Evolutionary conservation across 2,329 filamentous ascomycete genomes (phyloP).

Genomic region (Aspergillus calidoustus): DNA sequence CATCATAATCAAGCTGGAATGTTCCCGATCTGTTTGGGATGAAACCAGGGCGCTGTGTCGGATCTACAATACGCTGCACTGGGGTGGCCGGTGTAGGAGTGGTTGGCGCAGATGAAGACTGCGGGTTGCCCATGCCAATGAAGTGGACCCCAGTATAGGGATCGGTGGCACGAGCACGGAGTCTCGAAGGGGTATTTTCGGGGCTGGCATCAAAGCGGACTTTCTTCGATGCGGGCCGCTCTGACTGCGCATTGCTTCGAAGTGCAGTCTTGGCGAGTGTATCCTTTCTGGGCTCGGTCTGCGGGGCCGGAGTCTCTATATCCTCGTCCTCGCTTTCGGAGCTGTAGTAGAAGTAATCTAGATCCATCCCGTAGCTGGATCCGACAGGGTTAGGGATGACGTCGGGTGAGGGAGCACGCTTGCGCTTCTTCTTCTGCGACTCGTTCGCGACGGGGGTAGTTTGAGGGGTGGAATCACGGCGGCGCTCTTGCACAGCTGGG

Average conservation of each 20-base stretch:
- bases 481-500: background rate
- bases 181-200: conserved; percentile 39
- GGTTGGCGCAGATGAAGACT: conserved; percentile 19
- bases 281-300: conserved; percentile 20
- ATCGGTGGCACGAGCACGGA: conserved; percentile 32
- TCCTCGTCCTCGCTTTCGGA: conserved; percentile 38
- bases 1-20: conserved; percentile 38
- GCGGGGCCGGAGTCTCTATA: conserved; percentile 14
- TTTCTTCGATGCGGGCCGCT: conserved; percentile 32
- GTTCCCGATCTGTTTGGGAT: conserved; percentile 32
- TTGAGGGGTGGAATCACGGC: conserved; percentile 10
- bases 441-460: conserved; percentile 8
- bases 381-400: conserved; percentile 48
- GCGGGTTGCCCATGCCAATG: conserved; percentile 25
- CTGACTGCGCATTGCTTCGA: conserved; percentile 24
- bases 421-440: conserved; percentile 40
- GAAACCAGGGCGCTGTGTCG: conserved; percentile 26
- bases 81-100: conserved; percentile 19
- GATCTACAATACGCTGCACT: conserved; percentile 6
- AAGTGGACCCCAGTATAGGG: conserved; percentile 30
- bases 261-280: conserved; percentile 19
- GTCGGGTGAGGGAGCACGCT: conserved; percentile 45
- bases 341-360: conserved; percentile 43
- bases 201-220: conserved; percentile 42
- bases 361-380: conserved; percentile 47